These are phyloP conservation scores for Hypoxylon sp. DNA, from an alignment of 2,329 filamentous ascomycete genomes.

Conservation along the genomic window DNA sequence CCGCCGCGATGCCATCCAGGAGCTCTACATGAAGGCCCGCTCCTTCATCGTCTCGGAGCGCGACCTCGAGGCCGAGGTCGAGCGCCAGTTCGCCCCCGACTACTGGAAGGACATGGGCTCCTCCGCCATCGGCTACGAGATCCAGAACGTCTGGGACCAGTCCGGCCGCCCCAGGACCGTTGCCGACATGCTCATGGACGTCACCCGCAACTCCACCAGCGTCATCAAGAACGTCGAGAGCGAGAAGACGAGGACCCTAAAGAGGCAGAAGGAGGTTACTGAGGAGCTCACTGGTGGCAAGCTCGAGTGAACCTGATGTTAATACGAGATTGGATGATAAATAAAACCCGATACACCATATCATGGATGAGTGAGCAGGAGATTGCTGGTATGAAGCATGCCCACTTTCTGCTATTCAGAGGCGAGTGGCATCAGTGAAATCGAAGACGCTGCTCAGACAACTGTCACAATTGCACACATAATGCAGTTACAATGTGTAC, in stretches of 20 bases:
- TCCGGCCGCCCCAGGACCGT: conserved; percentile 57
- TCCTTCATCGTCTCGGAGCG: conserved; percentile 85
- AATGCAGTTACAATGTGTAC: conserved; percentile 34
- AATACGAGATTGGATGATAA: not conserved
- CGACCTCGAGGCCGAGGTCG: conserved; percentile 77
- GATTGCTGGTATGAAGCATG: not conserved
- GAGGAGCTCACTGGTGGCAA: conserved; percentile 68
- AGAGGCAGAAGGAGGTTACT: conserved; percentile 62
- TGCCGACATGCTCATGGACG: conserved; percentile 53
- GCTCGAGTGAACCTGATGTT: conserved; percentile 49
- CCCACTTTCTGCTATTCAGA: not conserved
- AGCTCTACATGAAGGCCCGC: conserved; percentile 87
- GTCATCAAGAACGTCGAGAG: conserved; percentile 47
- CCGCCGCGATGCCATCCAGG: conserved; percentile 77
- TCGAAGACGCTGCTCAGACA: not conserved
- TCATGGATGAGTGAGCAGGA: not conserved
- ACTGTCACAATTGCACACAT: conserved; percentile 15
- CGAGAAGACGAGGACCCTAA: conserved; percentile 55
- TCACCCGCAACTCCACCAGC: conserved; percentile 40
- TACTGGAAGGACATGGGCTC: conserved; percentile 56
- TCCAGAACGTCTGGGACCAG: conserved; percentile 61
- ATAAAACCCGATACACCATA: not conserved
- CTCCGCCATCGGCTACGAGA: conserved; percentile 40
- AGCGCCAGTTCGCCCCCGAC: conserved; percentile 76
- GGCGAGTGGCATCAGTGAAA: not conserved